A percentile compares a stretch with the other conserved stretches of the same genome.
phyloP scores from a whole-genome alignment of 169 alveolate genomes.

The Neospora caninum region DNA sequence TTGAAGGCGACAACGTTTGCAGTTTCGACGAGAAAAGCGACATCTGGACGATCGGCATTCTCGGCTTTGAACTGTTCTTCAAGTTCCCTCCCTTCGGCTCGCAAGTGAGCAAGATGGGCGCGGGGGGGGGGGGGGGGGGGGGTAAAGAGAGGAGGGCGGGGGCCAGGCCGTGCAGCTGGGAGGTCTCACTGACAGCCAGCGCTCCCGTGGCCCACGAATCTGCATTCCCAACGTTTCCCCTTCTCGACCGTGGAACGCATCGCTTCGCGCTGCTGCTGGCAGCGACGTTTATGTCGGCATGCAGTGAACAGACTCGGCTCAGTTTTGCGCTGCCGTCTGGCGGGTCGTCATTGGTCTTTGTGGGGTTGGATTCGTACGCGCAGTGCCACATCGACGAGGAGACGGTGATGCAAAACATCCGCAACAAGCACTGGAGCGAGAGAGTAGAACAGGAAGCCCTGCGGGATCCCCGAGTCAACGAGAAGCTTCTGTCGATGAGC shows the following conservation, averaged over 20 bases:
- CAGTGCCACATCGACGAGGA: conserved; percentile 40
- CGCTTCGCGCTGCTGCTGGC: too few relatives aligned
- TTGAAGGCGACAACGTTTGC: conserved; percentile 9
- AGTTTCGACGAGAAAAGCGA: conserved; percentile 83
- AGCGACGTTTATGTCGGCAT: too few relatives aligned
- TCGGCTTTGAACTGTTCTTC: conserved; percentile 81
- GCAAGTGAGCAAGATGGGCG: background rate
- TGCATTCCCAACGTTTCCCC: too few relatives aligned
- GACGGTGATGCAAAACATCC: conserved; percentile 39
- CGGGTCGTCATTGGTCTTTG: too few relatives aligned
- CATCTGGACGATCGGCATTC: conserved; percentile 85
- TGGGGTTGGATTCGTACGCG: background rate
- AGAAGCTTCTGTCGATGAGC: conserved; percentile 11
- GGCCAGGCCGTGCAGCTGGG: too few relatives aligned
- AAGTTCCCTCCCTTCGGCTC: conserved; percentile 48
- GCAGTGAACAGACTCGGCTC: too few relatives aligned
- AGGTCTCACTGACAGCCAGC: too few relatives aligned
- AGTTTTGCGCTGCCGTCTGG: too few relatives aligned
- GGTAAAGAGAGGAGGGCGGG: too few relatives aligned
- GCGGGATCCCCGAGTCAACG: background rate
- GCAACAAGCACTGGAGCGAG: conserved; percentile 38
- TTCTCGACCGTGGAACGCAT: too few relatives aligned
- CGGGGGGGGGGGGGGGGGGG: too few relatives aligned
- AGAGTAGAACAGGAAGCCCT: conserved; percentile 18
- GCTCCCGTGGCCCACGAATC: too few relatives aligned